Conservation (phyloP, 129 eudicot genomes). For the Centaurea solstitialis region DNA sequence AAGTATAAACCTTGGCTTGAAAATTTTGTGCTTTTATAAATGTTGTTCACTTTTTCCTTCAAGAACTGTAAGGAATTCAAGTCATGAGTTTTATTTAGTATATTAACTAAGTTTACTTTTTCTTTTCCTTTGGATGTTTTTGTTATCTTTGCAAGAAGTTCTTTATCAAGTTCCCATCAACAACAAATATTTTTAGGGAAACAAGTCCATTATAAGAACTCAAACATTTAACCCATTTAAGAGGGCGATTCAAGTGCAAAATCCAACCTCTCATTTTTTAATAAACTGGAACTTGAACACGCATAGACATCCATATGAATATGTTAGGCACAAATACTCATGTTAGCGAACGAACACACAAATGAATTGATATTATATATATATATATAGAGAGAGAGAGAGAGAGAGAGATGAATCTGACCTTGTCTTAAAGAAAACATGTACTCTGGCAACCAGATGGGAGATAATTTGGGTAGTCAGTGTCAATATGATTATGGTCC, state of each 20-base stretch:
- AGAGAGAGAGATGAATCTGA: slow-evolving; percentile 40
- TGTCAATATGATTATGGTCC: slow-evolving; percentile 50
- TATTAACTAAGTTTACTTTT: neutral
- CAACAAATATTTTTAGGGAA: neutral
- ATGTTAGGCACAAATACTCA: neutral
- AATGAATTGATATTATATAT: neutral
- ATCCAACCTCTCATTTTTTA: neutral
- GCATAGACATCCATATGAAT: neutral
- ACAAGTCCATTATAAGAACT: neutral
- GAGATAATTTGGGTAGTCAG: slow-evolving; percentile 53
- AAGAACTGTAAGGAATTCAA: neutral
- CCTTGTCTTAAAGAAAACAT: slow-evolving; percentile 74
- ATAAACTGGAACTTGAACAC: neutral
- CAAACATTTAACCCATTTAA: neutral
- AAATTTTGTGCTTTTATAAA: neutral
- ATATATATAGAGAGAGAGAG: neutral
- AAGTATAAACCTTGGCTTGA: neutral
- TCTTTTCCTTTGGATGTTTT: neutral
- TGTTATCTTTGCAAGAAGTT: neutral
- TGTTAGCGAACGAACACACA: neutral
- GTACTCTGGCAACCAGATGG: slow-evolving; percentile 58
- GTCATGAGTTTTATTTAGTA: neutral
- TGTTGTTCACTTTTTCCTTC: neutral
- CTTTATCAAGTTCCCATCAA: neutral
- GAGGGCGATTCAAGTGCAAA: neutral